Evolutionary conservation across 2,329 filamentous ascomycete species (phyloP), one percentile per base, ranked within the genome.

Genomic region (Gaeumannomyces tritici): DNA sequence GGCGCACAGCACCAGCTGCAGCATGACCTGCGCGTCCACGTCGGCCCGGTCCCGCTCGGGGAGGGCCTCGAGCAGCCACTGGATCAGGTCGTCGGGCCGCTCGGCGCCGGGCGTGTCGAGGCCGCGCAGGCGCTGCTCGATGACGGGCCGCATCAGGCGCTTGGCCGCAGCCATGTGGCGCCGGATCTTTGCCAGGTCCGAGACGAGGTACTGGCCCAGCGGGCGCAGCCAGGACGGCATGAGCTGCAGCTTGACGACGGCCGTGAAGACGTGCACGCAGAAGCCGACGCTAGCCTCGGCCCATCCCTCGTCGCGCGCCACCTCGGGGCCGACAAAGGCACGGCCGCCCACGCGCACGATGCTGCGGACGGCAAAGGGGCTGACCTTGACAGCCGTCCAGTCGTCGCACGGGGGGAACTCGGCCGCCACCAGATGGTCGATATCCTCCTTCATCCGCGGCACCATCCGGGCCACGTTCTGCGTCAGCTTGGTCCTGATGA

Each of bases 331-430:
- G 8, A 84, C 77, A 65, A 85, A 84, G 5, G 80, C 76, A 26
- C 78, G 74, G 1, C 83, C 81, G 31, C 80, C 83, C 27, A 86
- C 67, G 2, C 82, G 78, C 8, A 83, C 79, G 13, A 86, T 73
- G 4, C 79, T 75, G 27, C 80, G 74, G 2, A 85, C 73, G 56
- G 81, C 73, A 63, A 84, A 79, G 0, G 78, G 77, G 51, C 83
- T 80, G 66, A 84, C 76, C 66, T 77, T 79, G 60, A 84, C 77
- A 0, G 80, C 69, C 1, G 79, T 83, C 83, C 83, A 85, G 64
- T 84, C 82, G 79, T 62, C 54, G 65, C 79, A 82, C 21, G 73
- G 70, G 6, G 80, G 79, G 55, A 83, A 80, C 67, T 82, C 80
- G 1, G 76, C 75, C 13, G 73, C 74, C 7, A 79, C 64, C 29